Base-by-base conservation (phyloP, 345 rosid genomes). In the Euclidium syriacum region DNA sequence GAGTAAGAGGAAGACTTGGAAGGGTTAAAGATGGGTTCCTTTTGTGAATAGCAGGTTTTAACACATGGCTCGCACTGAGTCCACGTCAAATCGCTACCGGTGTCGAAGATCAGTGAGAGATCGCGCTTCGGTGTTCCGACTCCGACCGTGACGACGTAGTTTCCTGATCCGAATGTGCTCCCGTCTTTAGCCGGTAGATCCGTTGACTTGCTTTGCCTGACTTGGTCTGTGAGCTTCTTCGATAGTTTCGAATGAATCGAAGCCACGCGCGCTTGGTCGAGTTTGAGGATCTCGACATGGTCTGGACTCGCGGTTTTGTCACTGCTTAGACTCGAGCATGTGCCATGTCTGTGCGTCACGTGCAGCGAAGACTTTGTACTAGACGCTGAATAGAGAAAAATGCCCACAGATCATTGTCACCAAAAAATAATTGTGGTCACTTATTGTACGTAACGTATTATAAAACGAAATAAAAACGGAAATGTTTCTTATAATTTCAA, bases 21-120 rank as follows among this genome's bases (percentile, higher is more conserved):
- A 2, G 85, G 80, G 29, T 75, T 67, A 54, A 79, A 83, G 5
- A 27, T 68, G 6, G 75, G 50, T 10, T 83, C 85, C 58, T 54
- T 51, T 22, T 83, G 88, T 15, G 69, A 1, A 36, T 78, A 80
- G 64, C 88, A 83, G 51, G 42, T 48, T 26, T 1, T n/a, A 2
- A 7, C 62, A 23, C 88, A 83, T 2, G 84, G 82, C 27, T 72
- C 17, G 15, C 86, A 81, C 25, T 79, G 81, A 0, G 80, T 75
- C 86, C 86, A 81, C 0, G 90, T 80, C 42, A 84, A 57, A 64
- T 80, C 83, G 10, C 90, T 81, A 11, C 85, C 90, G 0, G 86
- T 81, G 49, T 81, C 90, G 14, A 80, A 78, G 12, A 78, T 24
- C 53, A 84, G 76, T 6, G 81, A 39, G 0, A 76, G 11, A 2